A percentile compares a stretch with the other conserved stretches of the same genome.
Evolutionary conservation across 1,284 basidiomycete species (phyloP).

Genomic region (Cutaneotrichosporon mucoides): DNA sequence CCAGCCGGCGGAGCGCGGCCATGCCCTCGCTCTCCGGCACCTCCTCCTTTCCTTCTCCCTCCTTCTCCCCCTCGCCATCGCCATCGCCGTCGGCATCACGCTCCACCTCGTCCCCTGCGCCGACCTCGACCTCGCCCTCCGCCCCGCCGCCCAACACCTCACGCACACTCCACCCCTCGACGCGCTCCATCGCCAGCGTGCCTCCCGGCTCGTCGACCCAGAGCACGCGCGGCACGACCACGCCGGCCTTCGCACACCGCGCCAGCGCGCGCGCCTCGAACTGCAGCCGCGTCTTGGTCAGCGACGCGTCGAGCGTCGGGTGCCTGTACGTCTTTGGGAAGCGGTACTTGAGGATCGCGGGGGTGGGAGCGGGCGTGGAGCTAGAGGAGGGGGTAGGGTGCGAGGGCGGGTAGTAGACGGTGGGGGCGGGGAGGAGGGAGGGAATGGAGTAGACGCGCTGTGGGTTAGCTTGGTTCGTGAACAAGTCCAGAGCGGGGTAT

Average conservation of each 20-base stretch:
- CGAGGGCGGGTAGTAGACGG: conserved; percentile 34
- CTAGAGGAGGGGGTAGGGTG: conserved; percentile 12
- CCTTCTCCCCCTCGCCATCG: conserved; percentile 16
- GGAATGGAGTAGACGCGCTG: conserved; percentile 74
- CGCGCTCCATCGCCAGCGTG: conserved; percentile 82
- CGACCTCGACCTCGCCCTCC: conserved; percentile 53
- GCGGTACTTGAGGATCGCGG: conserved; percentile 81
- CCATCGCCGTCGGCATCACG: conserved; percentile 39
- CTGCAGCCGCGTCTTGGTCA: conserved; percentile 76
- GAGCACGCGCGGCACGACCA: conserved; percentile 79
- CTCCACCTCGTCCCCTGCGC: conserved; percentile 54
- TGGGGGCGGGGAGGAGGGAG: conserved; percentile 48
- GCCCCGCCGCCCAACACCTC: conserved; percentile 66
- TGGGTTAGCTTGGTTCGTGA: background rate
- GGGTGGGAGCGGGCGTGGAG: conserved; percentile 24
- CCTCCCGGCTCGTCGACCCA: conserved; percentile 81
- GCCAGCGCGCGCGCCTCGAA: conserved; percentile 84
- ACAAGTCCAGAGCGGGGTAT: background rate
- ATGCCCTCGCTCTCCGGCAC: conserved; percentile 29
- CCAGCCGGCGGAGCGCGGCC: conserved; percentile 54
- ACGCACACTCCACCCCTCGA: conserved; percentile 79
- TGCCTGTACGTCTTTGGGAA: conserved; percentile 92
- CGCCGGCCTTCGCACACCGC: conserved; percentile 74
- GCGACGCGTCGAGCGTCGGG: conserved; percentile 65
- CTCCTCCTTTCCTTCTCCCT: background rate